Evolutionary conservation across 345 rosid genomes (phyloP), one percentile per base, ranked within the genome.

Genomic region (Hirschfeldia incana): DNA sequence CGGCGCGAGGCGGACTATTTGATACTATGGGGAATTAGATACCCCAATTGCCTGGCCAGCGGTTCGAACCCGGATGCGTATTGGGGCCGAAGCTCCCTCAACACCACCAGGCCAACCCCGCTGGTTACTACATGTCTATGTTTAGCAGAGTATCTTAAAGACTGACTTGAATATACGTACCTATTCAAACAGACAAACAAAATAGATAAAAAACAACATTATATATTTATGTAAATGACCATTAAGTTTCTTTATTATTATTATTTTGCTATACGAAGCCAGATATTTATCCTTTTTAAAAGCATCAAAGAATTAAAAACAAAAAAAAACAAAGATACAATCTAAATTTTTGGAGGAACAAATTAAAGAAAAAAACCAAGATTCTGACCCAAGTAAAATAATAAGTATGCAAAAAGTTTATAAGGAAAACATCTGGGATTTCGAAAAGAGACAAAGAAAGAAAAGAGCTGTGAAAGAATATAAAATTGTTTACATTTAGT

Each of bases 171-270:
- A 65, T 72, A 72, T 78, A 70, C 57, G 72, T 78, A 70, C 57
- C 7, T 46, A 72, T 72, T 49, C 65, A 79, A 73, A 73, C 65
- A 42, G 68, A 72, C 70, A 66, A 72, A 28, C 29, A 57, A 44
- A 9, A 70, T 13, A 30, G 67, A 65, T 17, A 17, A 13, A 72
- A 27, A 16, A 53, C 28, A 55, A 53, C 37, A 39, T 39, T 71
- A 39, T 53, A 53, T 57, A 60, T 64, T 34, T 63, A 0, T 49
- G 65, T 3, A 21, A 21, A 3, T 33, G 21, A 34, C 55, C 69
- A 4, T n/a, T 4, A 3, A 5, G 6, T n/a, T 34, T 15, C 10
- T 67, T 16, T 67, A 44, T 26, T 42, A 3, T 67, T 4, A 4
- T 49, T 59, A 26, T 16, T 15, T 28, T 78, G 72, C 28, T 71